Base-by-base conservation (phyloP, 2,329 filamentous ascomycete genomes). In the Alternaria conjuncta region DNA sequence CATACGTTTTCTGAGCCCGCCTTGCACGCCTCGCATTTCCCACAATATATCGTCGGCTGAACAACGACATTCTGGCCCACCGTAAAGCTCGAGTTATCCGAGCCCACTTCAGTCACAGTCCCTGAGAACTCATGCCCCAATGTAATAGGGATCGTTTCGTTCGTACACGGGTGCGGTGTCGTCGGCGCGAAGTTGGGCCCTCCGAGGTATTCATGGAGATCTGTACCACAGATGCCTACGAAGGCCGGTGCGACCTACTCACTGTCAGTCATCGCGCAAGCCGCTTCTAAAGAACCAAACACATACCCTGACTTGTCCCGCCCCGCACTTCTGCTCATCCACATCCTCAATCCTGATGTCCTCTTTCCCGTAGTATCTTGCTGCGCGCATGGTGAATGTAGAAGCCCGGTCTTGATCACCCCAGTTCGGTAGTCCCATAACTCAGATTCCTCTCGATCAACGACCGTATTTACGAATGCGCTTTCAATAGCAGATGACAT, bases 71-170 rank as follows among this genome's bases (percentile, higher is more conserved):
- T 72, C 28, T 90, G 85, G 1, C 88, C 88, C 1, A 85, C 73
- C 46, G 83, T 79, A 51, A 90, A 78, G 10, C 74, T 74, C 0
- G 71, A 76, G 2, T 88, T 84, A 1, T 79, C 82, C 0, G 80
- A 71, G 0, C 88, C 88, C n/a, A 90, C 78, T 67, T 89, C 86
- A 11, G 84, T 82, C 30, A 91, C 81, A 2, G 84, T 83, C 11
- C 89, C 89, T 4, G 84, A 86, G 75, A 91, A 89, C 72, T 91
- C 89, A 71, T 91, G 89, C 25, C 89, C 89, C 10, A 91, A 80
- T 0, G 84, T 88, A 10, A 90, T 82, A 4, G 88, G 89, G 36
- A 87, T 82, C 1, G 80, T 82, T 60, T 87, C 86, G 30, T 84
- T 80, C 0, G 88, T 90, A 21, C 90, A 76, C 2, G 84, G 84